These are phyloP conservation scores for Heterobasidion parviporum DNA, from an alignment of 1,284 basidiomycete species.

Conservation along the genomic window DNA sequence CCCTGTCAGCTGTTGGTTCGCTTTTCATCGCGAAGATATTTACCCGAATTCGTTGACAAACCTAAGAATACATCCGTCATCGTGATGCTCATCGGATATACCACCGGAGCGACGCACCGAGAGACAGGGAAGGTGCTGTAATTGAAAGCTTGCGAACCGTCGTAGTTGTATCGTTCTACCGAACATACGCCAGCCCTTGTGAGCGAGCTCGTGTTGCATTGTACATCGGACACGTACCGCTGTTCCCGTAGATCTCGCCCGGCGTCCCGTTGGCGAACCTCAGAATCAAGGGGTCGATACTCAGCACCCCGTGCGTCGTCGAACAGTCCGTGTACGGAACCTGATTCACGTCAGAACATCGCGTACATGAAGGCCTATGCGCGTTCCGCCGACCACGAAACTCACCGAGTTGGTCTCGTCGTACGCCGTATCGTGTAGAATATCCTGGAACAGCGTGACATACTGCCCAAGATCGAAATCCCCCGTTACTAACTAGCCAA, in stretches of 20 bases:
- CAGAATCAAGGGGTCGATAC: conserved; percentile 47
- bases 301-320: conserved; percentile 49
- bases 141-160: conserved; percentile 45
- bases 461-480: conserved; percentile 24
- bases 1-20: not conserved
- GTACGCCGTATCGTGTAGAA: conserved; percentile 39
- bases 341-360: conserved; percentile 16
- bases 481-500: not conserved
- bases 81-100: too few species aligned
- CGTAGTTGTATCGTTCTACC: conserved; percentile 50
- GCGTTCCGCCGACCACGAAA: not conserved
- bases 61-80: conserved; percentile 15
- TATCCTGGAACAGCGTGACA: conserved; percentile 43
- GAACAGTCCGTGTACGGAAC: conserved; percentile 58
- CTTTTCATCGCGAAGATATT: conserved; percentile 6
- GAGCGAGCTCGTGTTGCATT: too few species aligned
- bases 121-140: conserved; percentile 46
- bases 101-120: not conserved
- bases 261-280: conserved; percentile 42
- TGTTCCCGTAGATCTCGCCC: conserved; percentile 51
- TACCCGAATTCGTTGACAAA: conserved; percentile 60
- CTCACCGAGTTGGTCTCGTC: conserved; percentile 44
- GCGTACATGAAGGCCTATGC: not conserved
- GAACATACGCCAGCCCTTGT: not conserved
- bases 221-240: conserved; percentile 24